These are phyloP conservation scores for Pseudoperonospora humuli DNA, from an alignment of 352 stramenopile species.

Conservation along the genomic window DNA sequence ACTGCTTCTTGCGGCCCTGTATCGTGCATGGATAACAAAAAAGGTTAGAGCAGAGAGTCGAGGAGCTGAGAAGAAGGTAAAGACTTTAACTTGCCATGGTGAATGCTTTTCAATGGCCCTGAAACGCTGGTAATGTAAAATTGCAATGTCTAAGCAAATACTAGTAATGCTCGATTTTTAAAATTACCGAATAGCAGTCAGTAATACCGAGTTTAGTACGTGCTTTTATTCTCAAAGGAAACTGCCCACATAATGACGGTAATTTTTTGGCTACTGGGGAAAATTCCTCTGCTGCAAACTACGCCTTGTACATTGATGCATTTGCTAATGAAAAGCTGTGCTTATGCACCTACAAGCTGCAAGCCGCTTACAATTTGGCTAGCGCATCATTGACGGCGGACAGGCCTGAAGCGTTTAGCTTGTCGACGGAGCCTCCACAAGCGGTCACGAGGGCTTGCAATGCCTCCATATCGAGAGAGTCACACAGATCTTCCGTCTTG, in stretches of 20 bases:
- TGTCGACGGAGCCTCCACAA: constrained; percentile 40
- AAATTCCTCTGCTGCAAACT: no score
- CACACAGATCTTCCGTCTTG: constrained; percentile 73
- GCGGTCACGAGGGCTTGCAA: constrained; percentile 59
- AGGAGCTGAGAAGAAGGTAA: not conserved
- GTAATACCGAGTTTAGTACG: no score
- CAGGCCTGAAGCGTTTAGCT: constrained; percentile 48
- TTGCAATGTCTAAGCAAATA: no score
- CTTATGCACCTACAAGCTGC: not conserved
- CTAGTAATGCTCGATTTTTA: no score
- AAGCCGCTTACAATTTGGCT: constrained; percentile 31
- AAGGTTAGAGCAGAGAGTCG: not conserved
- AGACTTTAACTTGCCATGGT: constrained; percentile 14
- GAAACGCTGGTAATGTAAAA: no score
- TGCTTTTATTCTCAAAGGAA: no score
- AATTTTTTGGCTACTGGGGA: no score
- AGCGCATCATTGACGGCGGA: constrained; percentile 39
- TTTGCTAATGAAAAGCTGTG: not conserved
- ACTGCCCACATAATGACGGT: no score
- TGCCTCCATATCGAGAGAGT: constrained; percentile 59
- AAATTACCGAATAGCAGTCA: no score
- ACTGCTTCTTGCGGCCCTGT: constrained; percentile 69
- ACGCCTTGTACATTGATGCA: not conserved
- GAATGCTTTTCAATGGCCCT: no score
- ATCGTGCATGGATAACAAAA: not conserved